phyloP scores from a whole-genome alignment of 2,329 filamentous ascomycete genomes.

The Pseudogymnoascus sp. region DNA sequence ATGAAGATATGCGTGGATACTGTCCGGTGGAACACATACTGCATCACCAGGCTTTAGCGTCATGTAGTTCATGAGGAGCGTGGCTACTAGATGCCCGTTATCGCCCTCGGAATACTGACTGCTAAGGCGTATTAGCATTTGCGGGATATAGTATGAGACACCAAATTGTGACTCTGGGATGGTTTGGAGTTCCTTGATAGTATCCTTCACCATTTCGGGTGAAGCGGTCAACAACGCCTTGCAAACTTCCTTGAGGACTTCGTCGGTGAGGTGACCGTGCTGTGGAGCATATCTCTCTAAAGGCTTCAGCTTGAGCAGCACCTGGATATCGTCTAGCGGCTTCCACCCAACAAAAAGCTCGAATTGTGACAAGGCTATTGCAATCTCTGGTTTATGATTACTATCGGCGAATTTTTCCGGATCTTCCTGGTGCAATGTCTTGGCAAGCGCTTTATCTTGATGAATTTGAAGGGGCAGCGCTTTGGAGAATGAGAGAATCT shows the following conservation, averaged over 20 bases:
- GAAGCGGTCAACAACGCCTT: constrained; percentile 47
- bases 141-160: constrained; percentile 48
- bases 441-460: constrained; percentile 60
- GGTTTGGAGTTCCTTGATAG: constrained; percentile 33
- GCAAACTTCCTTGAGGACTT: constrained; percentile 45
- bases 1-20: constrained; percentile 88
- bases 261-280: constrained; percentile 45
- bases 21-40: constrained; percentile 88
- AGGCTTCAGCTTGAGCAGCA: constrained; percentile 39
- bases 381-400: constrained; percentile 77
- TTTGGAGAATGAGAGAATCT: constrained; percentile 62
- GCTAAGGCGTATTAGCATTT: constrained; percentile 56
- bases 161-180: constrained; percentile 33
- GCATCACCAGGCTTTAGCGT: constrained; percentile 65
- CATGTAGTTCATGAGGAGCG: constrained; percentile 68
- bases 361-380: constrained; percentile 61
- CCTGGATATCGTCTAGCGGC: constrained; percentile 50
- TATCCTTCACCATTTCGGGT: constrained; percentile 37
- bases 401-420: constrained; percentile 60
- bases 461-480: constrained; percentile 69
- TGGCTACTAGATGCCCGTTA: constrained; percentile 59
- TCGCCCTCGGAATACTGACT: constrained; percentile 57
- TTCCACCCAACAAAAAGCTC: constrained; percentile 73
- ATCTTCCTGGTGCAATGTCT: constrained; percentile 54
- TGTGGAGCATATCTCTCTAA: constrained; percentile 17